A percentile compares a stretch with the other conserved stretches of the same genome.
Evolutionary conservation across 768 basidiomycete genomes (phyloP).

Genomic region (Suillus americanus): DNA sequence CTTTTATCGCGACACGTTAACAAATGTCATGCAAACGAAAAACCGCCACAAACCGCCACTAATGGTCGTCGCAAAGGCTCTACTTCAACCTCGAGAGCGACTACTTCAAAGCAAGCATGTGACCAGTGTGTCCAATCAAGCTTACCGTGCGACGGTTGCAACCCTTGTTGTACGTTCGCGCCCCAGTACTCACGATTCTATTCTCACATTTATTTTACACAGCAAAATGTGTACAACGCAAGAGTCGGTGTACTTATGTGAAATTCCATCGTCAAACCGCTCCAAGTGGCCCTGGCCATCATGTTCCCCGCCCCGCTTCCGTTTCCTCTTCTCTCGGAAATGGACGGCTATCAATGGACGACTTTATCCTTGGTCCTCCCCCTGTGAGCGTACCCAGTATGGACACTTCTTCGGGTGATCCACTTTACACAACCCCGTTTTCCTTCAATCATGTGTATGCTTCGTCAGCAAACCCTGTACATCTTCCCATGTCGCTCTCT

Average conservation of each 20-base stretch:
- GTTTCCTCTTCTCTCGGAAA: conserved; percentile 28
- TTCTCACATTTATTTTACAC: conserved; percentile 10
- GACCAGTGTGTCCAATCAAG: conserved; percentile 80
- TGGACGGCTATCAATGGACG: conserved; percentile 35
- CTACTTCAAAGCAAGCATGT: conserved; percentile 81
- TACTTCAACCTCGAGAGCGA: conserved; percentile 65
- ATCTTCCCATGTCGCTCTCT: conserved; percentile 19
- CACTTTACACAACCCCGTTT: conserved; percentile 34
- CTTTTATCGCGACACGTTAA: conserved; percentile 84
- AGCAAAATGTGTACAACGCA: conserved; percentile 77
- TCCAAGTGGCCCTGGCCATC: conserved; percentile 72
- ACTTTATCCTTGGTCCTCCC: conserved; percentile 42
- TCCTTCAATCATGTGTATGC: conserved; percentile 24
- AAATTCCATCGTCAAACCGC: conserved; percentile 84
- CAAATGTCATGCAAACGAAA: conserved; percentile 84
- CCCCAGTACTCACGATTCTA: conserved; percentile 7
- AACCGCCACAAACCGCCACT: conserved; percentile 37
- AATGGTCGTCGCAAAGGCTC: conserved; percentile 64
- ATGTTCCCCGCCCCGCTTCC: conserved; percentile 36
- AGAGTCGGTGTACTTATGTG: conserved; percentile 74
- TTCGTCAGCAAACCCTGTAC: conserved; percentile 19
- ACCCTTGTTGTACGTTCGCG: conserved; percentile 65
- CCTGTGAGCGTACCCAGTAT: conserved; percentile 34
- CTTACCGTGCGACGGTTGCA: conserved; percentile 75
- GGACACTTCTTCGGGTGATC: conserved; percentile 24